These are phyloP conservation scores for Taiozyma sp. DNA, from an alignment of 1,139 yeast species.

Conservation along the genomic window DNA sequence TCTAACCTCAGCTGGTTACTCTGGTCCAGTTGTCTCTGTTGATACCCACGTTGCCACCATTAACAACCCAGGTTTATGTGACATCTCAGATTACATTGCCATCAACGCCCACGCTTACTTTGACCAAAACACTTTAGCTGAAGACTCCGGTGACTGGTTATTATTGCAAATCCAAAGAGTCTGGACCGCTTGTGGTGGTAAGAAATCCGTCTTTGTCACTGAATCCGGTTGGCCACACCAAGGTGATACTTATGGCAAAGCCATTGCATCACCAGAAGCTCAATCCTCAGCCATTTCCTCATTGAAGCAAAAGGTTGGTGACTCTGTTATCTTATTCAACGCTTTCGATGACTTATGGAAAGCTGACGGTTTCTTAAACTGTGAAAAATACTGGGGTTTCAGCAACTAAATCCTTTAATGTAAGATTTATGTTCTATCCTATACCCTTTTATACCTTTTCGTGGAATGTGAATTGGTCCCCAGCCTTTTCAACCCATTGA, in stretches of 20 bases:
- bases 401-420: conserved; percentile 15
- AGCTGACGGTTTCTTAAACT: conserved; percentile 56
- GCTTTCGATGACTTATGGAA: conserved; percentile 80
- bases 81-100: conserved; percentile 70
- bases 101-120: conserved; percentile 80
- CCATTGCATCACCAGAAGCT: conserved; percentile 63
- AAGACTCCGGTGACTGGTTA: conserved; percentile 67
- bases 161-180: conserved; percentile 61
- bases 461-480: background rate
- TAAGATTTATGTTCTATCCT: conserved; percentile 1
- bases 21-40: conserved; percentile 69
- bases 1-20: conserved; percentile 56
- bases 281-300: conserved; percentile 57
- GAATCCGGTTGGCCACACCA: conserved; percentile 83
- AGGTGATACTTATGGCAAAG: conserved; percentile 59
- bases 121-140: conserved; percentile 63
- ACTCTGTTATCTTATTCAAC: conserved; percentile 56
- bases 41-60: conserved; percentile 75
- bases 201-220: conserved; percentile 54
- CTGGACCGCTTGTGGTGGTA: conserved; percentile 56
- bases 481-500: background rate
- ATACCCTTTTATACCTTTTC: conserved; percentile 3
- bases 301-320: conserved; percentile 48
- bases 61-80: conserved; percentile 67
- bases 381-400: conserved; percentile 75